A percentile compares a stretch with the other conserved stretches of the same genome.
These are phyloP conservation scores for Candida germanica DNA, from an alignment of 805 yeast genomes.

Conservation along the genomic window DNA sequence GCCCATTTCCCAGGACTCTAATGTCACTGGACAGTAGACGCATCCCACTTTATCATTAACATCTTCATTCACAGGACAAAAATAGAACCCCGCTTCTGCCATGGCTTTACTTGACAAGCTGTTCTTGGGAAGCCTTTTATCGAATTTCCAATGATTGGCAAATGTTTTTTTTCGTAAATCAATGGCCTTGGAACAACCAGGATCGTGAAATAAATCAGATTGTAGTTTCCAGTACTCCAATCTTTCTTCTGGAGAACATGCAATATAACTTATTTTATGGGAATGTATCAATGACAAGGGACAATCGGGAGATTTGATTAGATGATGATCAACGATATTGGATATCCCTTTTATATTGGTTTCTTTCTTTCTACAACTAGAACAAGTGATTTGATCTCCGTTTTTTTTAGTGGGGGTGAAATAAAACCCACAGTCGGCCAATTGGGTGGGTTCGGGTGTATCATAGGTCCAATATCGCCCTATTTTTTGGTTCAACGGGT, in stretches of 20 bases:
- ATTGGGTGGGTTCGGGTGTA: slow-evolving; percentile 14
- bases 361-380: slow-evolving; percentile 46
- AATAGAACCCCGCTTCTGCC: slow-evolving; percentile 47
- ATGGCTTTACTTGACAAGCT: slow-evolving; percentile 17
- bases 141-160: slow-evolving; percentile 43
- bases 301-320: slow-evolving; percentile 18
- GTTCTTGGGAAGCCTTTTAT: slow-evolving; percentile 16
- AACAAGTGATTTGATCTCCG: slow-evolving; percentile 55
- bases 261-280: slow-evolving; percentile 11
- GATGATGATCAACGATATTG: slow-evolving; percentile 18
- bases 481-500: slow-evolving; percentile 13
- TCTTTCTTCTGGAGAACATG: slow-evolving; percentile 1
- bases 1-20: slow-evolving; percentile 52
- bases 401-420: slow-evolving; percentile 49
- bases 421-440: slow-evolving; percentile 62
- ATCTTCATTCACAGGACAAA: slow-evolving; percentile 24
- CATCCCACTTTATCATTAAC: slow-evolving; percentile 35
- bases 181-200: slow-evolving; percentile 25
- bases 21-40: slow-evolving; percentile 23
- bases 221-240: slow-evolving; percentile 16
- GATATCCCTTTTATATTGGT: slow-evolving; percentile 17
- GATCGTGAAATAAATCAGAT: slow-evolving; percentile 29
- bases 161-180: slow-evolving; percentile 40
- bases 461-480: slow-evolving; percentile 20
- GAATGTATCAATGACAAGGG: slow-evolving; percentile 15